A percentile compares a stretch with the other conserved stretches of the same genome.
phyloP scores from a whole-genome alignment of 768 basidiomycete species.

The Calocybe cyanea region DNA sequence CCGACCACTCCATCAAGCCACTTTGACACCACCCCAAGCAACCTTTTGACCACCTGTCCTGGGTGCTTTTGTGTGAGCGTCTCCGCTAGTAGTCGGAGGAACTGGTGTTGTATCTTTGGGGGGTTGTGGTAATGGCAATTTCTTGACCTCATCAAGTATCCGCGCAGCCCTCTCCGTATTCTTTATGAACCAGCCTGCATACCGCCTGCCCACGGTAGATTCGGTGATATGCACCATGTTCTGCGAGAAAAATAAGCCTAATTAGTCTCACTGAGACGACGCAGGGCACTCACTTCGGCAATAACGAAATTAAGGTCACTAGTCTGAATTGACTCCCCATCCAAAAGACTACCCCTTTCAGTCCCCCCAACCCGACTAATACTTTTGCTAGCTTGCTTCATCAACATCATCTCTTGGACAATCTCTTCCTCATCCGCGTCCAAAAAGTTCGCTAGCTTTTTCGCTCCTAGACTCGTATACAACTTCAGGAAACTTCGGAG shows the following conservation, averaged over 20 bases:
- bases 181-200: constrained; percentile 97
- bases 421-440: constrained; percentile 92
- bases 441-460: constrained; percentile 89
- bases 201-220: constrained; percentile 88
- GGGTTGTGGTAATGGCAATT: constrained; percentile 41
- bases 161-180: constrained; percentile 91
- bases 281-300: constrained; percentile 63
- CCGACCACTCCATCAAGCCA: constrained; percentile 18
- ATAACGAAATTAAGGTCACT: constrained; percentile 97
- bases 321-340: constrained; percentile 83
- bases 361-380: constrained; percentile 60
- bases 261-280: not conserved
- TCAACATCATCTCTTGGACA: constrained; percentile 94
- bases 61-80: constrained; percentile 22
- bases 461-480: constrained; percentile 90
- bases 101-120: constrained; percentile 24
- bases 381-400: constrained; percentile 86
- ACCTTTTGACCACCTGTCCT: constrained; percentile 52
- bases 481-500: constrained; percentile 90
- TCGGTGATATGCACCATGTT: constrained; percentile 97
- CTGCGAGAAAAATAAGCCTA: constrained; percentile 33
- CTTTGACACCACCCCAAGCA: constrained; percentile 54
- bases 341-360: constrained; percentile 58
- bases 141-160: constrained; percentile 74
- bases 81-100: constrained; percentile 19